Evolutionary conservation across 2,329 filamentous ascomycete genomes (phyloP).

Genomic region (Colletotrichum australisinense): DNA sequence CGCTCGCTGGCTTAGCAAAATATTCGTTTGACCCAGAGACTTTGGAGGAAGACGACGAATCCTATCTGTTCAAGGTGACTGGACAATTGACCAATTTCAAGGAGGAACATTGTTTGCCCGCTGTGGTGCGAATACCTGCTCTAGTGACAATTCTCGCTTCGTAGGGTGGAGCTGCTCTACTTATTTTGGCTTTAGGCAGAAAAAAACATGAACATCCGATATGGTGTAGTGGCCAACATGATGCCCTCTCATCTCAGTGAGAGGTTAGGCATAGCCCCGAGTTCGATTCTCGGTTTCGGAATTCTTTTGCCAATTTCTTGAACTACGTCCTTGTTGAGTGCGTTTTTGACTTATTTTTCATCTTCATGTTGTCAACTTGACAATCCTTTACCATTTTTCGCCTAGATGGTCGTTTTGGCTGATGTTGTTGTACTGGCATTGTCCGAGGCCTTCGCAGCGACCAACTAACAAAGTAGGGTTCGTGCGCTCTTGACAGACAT

Average conservation of each 20-base stretch:
- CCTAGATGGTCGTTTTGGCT: no score
- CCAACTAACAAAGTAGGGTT: not conserved
- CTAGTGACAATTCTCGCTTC: no score
- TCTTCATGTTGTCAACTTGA: not conserved
- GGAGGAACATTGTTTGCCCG: not conserved
- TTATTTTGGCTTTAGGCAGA: rapidly evolving
- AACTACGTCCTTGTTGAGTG: no score
- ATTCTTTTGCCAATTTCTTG: not conserved
- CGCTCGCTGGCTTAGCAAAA: not conserved
- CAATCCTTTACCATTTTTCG: no score
- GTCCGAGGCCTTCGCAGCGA: no score
- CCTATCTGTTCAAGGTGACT: not conserved
- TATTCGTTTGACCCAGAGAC: not conserved
- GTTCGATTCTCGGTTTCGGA: constrained; percentile 36
- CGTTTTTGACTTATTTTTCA: not conserved
- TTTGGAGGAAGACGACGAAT: not conserved
- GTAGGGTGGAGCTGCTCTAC: not conserved
- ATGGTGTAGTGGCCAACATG: constrained; percentile 36
- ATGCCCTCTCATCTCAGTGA: constrained; percentile 17
- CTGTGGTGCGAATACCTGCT: not conserved
- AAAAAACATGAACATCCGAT: not conserved
- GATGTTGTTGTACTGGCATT: no score
- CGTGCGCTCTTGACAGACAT: not conserved
- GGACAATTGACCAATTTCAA: not conserved
- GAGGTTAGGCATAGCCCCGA: constrained; percentile 33